A percentile compares a stretch with the other conserved stretches of the same genome.
Evolutionary conservation across 2,329 filamentous ascomycete species (phyloP).

Genomic region (Cordyceps fumosorosea): DNA sequence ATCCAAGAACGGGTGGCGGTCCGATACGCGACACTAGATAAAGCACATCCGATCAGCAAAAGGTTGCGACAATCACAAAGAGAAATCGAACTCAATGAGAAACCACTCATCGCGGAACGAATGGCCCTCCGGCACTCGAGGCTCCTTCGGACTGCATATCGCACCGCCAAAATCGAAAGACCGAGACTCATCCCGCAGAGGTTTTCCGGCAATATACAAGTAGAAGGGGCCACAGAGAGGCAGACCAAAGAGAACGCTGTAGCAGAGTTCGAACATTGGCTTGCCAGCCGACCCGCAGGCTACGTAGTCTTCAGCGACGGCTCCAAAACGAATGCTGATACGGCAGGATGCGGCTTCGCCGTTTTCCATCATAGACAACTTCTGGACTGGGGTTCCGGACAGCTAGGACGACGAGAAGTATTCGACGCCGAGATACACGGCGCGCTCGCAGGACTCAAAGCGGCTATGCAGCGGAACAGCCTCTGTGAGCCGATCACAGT

Average conservation of each 20-base stretch:
- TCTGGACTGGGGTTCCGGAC: background rate
- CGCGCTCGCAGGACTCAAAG: background rate
- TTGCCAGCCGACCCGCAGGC: background rate
- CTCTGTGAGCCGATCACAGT: too few species aligned
- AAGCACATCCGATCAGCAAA: background rate
- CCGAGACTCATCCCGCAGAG: conserved; percentile 1
- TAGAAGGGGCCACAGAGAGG: background rate
- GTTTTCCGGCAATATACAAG: background rate
- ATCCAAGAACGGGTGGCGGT: background rate
- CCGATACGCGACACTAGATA: background rate
- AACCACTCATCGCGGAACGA: background rate
- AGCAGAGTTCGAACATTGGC: background rate
- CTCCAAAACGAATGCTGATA: background rate
- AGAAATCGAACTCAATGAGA: conserved; percentile 3
- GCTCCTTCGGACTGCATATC: background rate
- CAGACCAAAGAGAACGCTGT: too few species aligned
- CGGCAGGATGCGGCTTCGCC: conserved; percentile 1
- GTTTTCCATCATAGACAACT: background rate
- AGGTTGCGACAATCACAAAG: background rate
- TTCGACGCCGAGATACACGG: background rate
- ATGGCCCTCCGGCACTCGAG: background rate
- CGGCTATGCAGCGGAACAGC: background rate
- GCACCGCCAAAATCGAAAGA: background rate
- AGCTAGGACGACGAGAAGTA: background rate
- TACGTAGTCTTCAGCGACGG: conserved; percentile 2